These are phyloP conservation scores for Xylaria sp. DNA, from an alignment of 2,329 filamentous ascomycete genomes.

Conservation along the genomic window DNA sequence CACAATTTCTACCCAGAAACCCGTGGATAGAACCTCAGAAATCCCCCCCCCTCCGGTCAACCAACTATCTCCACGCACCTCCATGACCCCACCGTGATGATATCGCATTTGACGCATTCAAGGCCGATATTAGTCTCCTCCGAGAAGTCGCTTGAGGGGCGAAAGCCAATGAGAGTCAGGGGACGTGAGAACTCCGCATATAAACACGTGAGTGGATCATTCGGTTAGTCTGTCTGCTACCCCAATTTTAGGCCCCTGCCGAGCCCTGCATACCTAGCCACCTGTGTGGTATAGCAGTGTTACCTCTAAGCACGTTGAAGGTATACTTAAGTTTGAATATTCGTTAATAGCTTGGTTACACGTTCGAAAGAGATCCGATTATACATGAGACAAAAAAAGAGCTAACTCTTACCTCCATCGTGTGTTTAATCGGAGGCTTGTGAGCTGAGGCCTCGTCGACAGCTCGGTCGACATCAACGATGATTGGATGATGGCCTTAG, in stretches of 20 bases:
- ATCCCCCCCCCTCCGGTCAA: constrained; percentile 19
- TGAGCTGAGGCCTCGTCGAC: constrained; percentile 10
- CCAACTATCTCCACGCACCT: constrained; percentile 28
- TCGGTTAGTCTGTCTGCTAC: not conserved
- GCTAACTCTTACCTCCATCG: not conserved
- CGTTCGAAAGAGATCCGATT: not conserved
- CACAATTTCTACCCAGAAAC: not conserved
- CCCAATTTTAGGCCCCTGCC: constrained; percentile 2
- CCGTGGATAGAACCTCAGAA: constrained; percentile 11
- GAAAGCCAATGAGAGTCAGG: constrained; percentile 22
- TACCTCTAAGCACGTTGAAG: not conserved
- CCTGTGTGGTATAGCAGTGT: not conserved
- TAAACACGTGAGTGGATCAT: constrained; percentile 21
- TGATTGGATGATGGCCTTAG: constrained; percentile 18
- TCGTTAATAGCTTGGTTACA: not conserved
- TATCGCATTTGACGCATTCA: constrained; percentile 41
- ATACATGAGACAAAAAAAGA: not conserved
- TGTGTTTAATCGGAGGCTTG: not conserved
- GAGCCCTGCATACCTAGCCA: not conserved
- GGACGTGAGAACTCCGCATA: constrained; percentile 25
- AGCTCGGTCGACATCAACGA: constrained; percentile 17
- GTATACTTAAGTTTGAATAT: not conserved
- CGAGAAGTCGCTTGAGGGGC: not conserved
- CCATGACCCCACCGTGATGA: constrained; percentile 42
- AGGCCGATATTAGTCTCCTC: not conserved